Evolutionary conservation across 2,329 filamentous ascomycete genomes (phyloP).

Genomic region (Ophiobolus disseminans): DNA sequence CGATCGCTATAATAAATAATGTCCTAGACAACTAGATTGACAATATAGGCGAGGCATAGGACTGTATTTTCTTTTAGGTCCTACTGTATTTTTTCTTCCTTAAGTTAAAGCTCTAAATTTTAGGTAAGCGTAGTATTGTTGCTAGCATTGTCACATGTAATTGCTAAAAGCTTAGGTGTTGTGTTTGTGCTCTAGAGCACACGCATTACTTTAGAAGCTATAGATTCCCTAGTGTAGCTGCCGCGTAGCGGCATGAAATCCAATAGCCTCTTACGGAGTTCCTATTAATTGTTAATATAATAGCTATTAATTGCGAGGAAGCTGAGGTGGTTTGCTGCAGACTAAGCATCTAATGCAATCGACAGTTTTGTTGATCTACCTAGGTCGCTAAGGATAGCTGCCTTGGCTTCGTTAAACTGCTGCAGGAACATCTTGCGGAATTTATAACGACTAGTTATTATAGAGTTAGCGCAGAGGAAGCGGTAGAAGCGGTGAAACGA

Average conservation of each 20-base stretch:
- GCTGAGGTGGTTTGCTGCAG: constrained; percentile 8
- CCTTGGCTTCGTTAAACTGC: constrained; percentile 4
- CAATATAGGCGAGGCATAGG: constrained; percentile 8
- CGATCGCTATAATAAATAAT: constrained; percentile 1
- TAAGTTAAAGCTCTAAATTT: not conserved
- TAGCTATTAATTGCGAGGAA: constrained; percentile 10
- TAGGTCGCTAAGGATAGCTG: not conserved
- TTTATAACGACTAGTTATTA: constrained; percentile 14
- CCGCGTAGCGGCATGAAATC: constrained; percentile 7
- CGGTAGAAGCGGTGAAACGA: constrained; percentile 9
- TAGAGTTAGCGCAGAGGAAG: constrained; percentile 4
- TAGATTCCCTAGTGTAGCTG: constrained; percentile 2
- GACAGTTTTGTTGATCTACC: constrained; percentile 6
- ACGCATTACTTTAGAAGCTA: constrained; percentile 1
- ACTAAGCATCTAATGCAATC: constrained; percentile 7
- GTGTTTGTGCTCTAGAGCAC: constrained; percentile 1
- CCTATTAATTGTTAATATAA: constrained; percentile 10
- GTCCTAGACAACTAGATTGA: constrained; percentile 8
- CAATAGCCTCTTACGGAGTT: constrained; percentile 7
- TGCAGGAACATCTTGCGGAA: constrained; percentile 2
- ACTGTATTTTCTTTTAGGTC: constrained; percentile 2
- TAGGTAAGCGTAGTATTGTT: constrained; percentile 4
- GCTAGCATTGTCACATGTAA: constrained; percentile 6
- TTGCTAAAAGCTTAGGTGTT: constrained; percentile 4
- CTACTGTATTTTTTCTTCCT: not conserved